These are phyloP conservation scores for Rhamnella rubrinervis DNA, from an alignment of 331 rosid genomes.

Conservation along the genomic window DNA sequence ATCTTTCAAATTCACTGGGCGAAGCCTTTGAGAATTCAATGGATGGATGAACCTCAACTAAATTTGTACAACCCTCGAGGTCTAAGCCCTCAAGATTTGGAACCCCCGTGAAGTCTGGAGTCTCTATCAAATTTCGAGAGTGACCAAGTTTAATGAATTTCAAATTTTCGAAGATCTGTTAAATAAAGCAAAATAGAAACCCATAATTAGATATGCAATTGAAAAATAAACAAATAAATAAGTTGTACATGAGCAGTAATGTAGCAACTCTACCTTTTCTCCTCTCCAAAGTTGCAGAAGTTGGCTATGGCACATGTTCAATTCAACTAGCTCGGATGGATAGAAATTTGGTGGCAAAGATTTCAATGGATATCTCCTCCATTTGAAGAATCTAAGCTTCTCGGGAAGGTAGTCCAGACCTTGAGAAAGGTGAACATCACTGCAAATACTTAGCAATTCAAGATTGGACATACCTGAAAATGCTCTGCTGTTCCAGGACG, in stretches of 20 bases:
- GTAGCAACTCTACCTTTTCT: slow-evolving; percentile 22
- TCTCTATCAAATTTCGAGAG: not conserved
- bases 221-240: not conserved
- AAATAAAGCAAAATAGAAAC: not conserved
- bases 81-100: not conserved
- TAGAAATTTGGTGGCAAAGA: slow-evolving; percentile 32
- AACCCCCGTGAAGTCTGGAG: slow-evolving; percentile 2
- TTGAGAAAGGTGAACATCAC: slow-evolving; percentile 1
- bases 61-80: not conserved
- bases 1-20: not conserved
- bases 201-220: not conserved
- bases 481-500: not conserved
- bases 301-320: slow-evolving; percentile 12
- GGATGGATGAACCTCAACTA: not conserved
- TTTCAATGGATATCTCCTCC: slow-evolving; percentile 30
- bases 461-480: slow-evolving; percentile 23
- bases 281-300: slow-evolving; percentile 30
- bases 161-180: not conserved
- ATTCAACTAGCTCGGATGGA: slow-evolving; percentile 24
- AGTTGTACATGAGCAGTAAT: too few species aligned
- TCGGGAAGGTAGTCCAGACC: slow-evolving; percentile 21
- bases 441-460: slow-evolving; percentile 27
- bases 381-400: slow-evolving; percentile 13
- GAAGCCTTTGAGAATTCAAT: not conserved
- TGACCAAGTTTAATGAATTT: not conserved